Evolutionary conservation across 2,329 filamentous ascomycete species (phyloP).

Genomic region (Penicillium griseofulvum): DNA sequence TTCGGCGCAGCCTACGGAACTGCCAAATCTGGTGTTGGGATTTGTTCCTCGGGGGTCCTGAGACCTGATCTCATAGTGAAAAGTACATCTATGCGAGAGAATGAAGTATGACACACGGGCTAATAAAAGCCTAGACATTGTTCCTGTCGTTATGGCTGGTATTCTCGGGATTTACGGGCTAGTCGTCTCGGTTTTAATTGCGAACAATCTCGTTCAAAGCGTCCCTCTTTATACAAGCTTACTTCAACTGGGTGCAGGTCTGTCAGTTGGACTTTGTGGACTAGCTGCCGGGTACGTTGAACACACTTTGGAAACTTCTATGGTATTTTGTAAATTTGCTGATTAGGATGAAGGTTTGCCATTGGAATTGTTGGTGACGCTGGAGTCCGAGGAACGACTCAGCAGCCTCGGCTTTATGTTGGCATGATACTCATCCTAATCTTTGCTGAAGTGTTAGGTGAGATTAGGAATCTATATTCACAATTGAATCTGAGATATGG

Average conservation of each 20-base stretch:
- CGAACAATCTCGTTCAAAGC: conserved; percentile 70
- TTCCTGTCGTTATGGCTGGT: conserved; percentile 99
- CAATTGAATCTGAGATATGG: too few relatives aligned
- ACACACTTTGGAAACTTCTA: background rate
- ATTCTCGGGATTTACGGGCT: conserved; percentile 99
- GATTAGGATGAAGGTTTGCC: background rate
- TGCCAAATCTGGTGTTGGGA: conserved; percentile 98
- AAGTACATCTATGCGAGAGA: conserved; percentile 63
- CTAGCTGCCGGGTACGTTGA: conserved; percentile 63
- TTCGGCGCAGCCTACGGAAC: conserved; percentile 97
- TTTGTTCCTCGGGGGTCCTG: conserved; percentile 96
- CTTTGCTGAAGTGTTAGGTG: too few relatives aligned
- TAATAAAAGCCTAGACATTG: conserved; percentile 68
- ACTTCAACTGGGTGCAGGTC: conserved; percentile 80
- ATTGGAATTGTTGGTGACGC: too few relatives aligned
- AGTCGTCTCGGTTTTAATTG: conserved; percentile 83
- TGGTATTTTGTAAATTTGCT: conserved; percentile 8
- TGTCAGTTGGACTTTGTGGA: conserved; percentile 77
- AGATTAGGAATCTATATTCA: too few relatives aligned
- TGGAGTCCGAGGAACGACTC: too few relatives aligned
- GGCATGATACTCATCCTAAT: too few relatives aligned
- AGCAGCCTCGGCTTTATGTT: too few relatives aligned
- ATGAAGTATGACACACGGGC: conserved; percentile 1
- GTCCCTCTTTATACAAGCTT: conserved; percentile 75
- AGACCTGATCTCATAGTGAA: conserved; percentile 98